These are phyloP conservation scores for Gillenia trifoliata DNA, from an alignment of 306 rosid species.

Conservation along the genomic window DNA sequence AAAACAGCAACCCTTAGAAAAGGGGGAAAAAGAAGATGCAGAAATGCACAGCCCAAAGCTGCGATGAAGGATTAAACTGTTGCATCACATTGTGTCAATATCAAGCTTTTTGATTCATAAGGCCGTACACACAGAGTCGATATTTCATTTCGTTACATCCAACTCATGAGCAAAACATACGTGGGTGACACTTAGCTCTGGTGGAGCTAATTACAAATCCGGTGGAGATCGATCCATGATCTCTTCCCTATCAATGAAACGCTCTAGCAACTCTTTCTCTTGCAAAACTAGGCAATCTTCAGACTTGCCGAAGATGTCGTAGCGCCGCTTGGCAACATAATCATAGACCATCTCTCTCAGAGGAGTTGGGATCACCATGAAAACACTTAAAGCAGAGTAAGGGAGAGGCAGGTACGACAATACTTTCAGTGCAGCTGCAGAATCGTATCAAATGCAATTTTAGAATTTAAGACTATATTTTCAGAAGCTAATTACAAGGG, in stretches of 20 bases:
- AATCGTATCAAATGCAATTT: conserved; percentile 1
- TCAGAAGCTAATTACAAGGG: not conserved
- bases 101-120: no score
- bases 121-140: not conserved
- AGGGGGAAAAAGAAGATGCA: not conserved
- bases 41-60: not conserved
- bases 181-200: not conserved
- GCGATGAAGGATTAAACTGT: not conserved
- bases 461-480: not conserved
- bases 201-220: not conserved
- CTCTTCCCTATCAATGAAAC: conserved; percentile 84
- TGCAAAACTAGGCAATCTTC: conserved; percentile 56
- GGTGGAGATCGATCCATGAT: conserved; percentile 19
- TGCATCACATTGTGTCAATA: not conserved
- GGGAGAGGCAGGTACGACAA: conserved; percentile 71
- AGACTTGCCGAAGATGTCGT: conserved; percentile 60
- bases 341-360: conserved; percentile 61
- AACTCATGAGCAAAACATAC: not conserved
- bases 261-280: conserved; percentile 68
- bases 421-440: conserved; percentile 73
- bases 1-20: no score
- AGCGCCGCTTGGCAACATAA: conserved; percentile 47
- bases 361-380: conserved; percentile 58
- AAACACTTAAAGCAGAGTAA: conserved; percentile 52
- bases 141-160: not conserved